phyloP scores from a whole-genome alignment of 2,329 filamentous ascomycete species.

The Calonectria pseudoreteaudii region DNA sequence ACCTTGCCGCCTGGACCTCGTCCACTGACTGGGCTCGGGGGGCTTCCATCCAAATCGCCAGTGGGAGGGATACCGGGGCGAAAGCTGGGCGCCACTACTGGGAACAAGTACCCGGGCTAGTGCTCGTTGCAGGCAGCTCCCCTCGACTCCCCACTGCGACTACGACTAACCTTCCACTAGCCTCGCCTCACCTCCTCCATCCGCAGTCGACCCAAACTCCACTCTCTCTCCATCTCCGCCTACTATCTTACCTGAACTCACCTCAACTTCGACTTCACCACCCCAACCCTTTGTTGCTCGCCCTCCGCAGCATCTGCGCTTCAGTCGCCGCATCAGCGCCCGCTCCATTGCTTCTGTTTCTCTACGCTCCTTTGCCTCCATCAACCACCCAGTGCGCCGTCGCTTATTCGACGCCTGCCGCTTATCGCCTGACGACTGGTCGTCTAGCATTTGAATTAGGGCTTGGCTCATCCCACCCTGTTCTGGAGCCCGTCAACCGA shows the following conservation, averaged over 20 bases:
- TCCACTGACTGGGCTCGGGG: conserved; percentile 6
- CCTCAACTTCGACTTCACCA: conserved; percentile 36
- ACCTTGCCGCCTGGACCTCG: conserved; percentile 7
- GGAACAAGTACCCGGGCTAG: not conserved
- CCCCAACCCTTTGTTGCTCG: conserved; percentile 38
- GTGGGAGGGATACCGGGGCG: conserved; percentile 4
- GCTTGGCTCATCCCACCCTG: conserved; percentile 43
- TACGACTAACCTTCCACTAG: conserved; percentile 26
- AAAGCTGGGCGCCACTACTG: not conserved
- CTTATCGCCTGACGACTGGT: conserved; percentile 46
- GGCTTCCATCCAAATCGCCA: not conserved
- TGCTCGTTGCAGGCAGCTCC: conserved; percentile 6
- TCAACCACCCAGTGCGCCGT: conserved; percentile 19
- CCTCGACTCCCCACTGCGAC: conserved; percentile 25
- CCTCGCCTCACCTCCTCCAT: conserved; percentile 28
- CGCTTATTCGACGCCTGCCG: conserved; percentile 31
- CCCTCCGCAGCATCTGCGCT: conserved; percentile 29
- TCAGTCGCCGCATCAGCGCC: conserved; percentile 29
- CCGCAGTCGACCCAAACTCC: conserved; percentile 30
- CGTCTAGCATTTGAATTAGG: conserved; percentile 47
- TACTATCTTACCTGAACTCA: conserved; percentile 22
- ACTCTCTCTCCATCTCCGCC: conserved; percentile 31
- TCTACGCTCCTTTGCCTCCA: conserved; percentile 43
- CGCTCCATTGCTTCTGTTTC: conserved; percentile 38
- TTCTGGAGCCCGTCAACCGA: conserved; percentile 36